Evolutionary conservation across 805 yeast genomes (phyloP), one percentile per base, ranked within the genome.

Genomic region (Clavispora fructus): DNA sequence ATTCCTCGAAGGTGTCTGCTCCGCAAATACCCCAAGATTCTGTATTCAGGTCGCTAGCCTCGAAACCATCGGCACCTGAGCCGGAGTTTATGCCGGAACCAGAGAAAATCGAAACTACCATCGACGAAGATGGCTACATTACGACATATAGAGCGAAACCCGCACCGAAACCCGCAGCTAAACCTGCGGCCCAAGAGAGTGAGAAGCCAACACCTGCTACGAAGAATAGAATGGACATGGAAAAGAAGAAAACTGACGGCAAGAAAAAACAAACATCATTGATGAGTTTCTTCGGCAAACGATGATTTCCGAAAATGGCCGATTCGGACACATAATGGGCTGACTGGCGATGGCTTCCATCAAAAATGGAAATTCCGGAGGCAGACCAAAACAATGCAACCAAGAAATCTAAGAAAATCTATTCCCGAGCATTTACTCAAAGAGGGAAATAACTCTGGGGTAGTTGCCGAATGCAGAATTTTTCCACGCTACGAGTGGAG

Each of bases 51-150:
- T 26, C 48, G 2, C 5, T 45, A 31, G 11, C 48, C 10, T 25
- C 44, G n/a, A 31, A 31, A 31, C 16, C 16, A 7, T 23, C 11
- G 13, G 39, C 43, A 3, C 2, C 35, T 17, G 35, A 27, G 16
- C 8, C 28, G 16, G 27, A 8, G 33, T 35, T 4, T 7, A 31
- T n/a, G 10, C 35, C 13, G 7, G 28, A 39, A 12, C 35, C 29
- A 12, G 37, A 41, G 26, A 16, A 30, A 17, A 27, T 17, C 7
- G 39, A 48, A 26, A 52, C 55, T 0, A 51, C 53, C 1, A 46
- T 54, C 13, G 83, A 77, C 50, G 80, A 74, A 33, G 82, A 78
- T 44, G 83, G 82, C 0, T 78, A 69, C 53, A 61, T 75, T 19
- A 72, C 76, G 0, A 71, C 78, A 2, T 63, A 59, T 41, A 60